phyloP scores from a whole-genome alignment of 2,329 filamentous ascomycete genomes.

The Boeremia exigua region DNA sequence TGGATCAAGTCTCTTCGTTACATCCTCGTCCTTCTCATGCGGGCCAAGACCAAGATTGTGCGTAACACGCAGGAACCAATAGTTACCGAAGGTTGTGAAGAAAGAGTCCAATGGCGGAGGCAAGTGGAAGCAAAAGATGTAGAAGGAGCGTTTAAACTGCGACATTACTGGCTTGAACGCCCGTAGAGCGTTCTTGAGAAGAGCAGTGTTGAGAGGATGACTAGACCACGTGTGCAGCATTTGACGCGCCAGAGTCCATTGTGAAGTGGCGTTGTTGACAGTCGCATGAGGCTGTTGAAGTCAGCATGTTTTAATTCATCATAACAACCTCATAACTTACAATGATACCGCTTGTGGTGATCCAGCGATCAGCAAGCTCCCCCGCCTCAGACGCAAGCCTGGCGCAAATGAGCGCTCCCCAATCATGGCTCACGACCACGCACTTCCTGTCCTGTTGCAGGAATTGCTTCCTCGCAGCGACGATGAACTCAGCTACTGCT shows the following conservation, averaged over 20 bases:
- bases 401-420: slow-evolving; percentile 60
- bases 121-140: slow-evolving; percentile 62
- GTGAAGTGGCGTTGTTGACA: slow-evolving; percentile 51
- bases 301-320: not conserved
- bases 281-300: slow-evolving; percentile 49
- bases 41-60: slow-evolving; percentile 50
- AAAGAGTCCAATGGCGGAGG: slow-evolving; percentile 54
- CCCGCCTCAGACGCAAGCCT: slow-evolving; percentile 65
- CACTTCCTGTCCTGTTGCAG: slow-evolving; percentile 35
- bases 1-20: slow-evolving; percentile 13
- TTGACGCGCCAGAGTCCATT: slow-evolving; percentile 53
- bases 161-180: slow-evolving; percentile 56
- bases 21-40: slow-evolving; percentile 16
- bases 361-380: slow-evolving; percentile 61
- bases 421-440: slow-evolving; percentile 61
- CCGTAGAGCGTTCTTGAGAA: slow-evolving; percentile 53
- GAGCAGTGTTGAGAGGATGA: slow-evolving; percentile 53
- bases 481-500: slow-evolving; percentile 59
- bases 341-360: slow-evolving; percentile 60
- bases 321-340: slow-evolving; percentile 46
- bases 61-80: slow-evolving; percentile 53
- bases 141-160: slow-evolving; percentile 59
- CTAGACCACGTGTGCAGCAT: slow-evolving; percentile 58
- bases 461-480: slow-evolving; percentile 57
- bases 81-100: slow-evolving; percentile 58